phyloP scores from a whole-genome alignment of 2,329 filamentous ascomycete genomes.

The Xylariaceae sp. region DNA sequence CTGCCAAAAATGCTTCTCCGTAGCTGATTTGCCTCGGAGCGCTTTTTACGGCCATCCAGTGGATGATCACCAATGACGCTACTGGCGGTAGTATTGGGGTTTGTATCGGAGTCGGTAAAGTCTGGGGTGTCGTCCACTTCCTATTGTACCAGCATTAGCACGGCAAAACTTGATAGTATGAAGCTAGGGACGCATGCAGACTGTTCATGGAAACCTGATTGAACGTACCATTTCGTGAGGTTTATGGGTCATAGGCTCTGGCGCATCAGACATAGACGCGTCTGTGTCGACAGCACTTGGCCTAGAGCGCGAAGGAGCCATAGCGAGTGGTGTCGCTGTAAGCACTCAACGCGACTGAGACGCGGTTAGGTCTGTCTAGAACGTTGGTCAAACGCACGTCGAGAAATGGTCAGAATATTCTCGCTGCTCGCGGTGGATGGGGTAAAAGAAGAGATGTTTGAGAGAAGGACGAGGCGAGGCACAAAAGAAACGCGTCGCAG shows the following conservation, averaged over 20 bases:
- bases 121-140: constrained; percentile 70
- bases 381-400: constrained; percentile 6
- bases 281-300: constrained; percentile 61
- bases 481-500: constrained; percentile 24
- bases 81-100: constrained; percentile 75
- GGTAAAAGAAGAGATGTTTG: background rate
- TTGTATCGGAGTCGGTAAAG: constrained; percentile 70
- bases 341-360: constrained; percentile 63
- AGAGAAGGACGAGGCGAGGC: constrained; percentile 5
- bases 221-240: constrained; percentile 57
- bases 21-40: constrained; percentile 86
- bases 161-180: background rate
- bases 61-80: constrained; percentile 82
- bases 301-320: constrained; percentile 61
- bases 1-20: constrained; percentile 92
- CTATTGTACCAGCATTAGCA: constrained; percentile 41
- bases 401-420: background rate
- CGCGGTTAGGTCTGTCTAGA: constrained; percentile 43
- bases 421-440: background rate
- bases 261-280: constrained; percentile 68
- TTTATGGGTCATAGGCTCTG: constrained; percentile 48
- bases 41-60: constrained; percentile 80
- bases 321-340: constrained; percentile 42
- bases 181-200: background rate
- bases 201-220: background rate